These are phyloP conservation scores for Trichosporon faecale DNA, from an alignment of 1,284 basidiomycete species.

Conservation along the genomic window DNA sequence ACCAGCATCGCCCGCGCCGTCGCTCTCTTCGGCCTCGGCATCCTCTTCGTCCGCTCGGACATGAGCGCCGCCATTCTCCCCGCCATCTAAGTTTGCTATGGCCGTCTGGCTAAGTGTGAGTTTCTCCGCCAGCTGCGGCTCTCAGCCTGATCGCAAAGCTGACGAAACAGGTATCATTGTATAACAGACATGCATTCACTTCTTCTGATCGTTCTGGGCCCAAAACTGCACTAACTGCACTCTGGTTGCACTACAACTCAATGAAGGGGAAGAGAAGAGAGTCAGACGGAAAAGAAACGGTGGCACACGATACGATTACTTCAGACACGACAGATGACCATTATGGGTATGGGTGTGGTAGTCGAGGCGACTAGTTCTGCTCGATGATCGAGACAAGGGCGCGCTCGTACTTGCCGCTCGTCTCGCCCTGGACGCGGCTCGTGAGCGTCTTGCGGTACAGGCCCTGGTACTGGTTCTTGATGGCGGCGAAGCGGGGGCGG, in stretches of 20 bases:
- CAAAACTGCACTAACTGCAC: neutral
- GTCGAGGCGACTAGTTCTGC: conserved; percentile 27
- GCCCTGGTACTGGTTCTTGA: conserved; percentile 49
- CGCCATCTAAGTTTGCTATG: conserved; percentile 21
- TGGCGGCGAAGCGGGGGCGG: conserved; percentile 45
- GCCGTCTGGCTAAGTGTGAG: conserved; percentile 1
- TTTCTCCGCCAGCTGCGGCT: neutral
- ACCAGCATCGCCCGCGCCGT: conserved; percentile 28
- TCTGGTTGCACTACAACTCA: neutral
- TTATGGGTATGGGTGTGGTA: too few species aligned
- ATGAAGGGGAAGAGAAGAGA: neutral
- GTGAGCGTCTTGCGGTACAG: conserved; percentile 41
- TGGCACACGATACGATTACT: neutral
- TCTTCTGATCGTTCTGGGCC: conserved; percentile 10
- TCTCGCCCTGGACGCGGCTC: conserved; percentile 49
- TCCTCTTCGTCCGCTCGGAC: conserved; percentile 25
- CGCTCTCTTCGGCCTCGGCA: conserved; percentile 24
- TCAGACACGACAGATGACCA: neutral
- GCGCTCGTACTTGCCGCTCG: conserved; percentile 50
- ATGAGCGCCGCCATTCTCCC: conserved; percentile 23
- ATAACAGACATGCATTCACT: conserved; percentile 29
- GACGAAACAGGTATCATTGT: conserved; percentile 21
- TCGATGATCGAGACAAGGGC: conserved; percentile 40
- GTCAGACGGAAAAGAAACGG: neutral
- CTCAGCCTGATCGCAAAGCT: neutral